Evolutionary conservation across 176 grass and related monocot species (phyloP), one percentile per base, ranked within the genome.

Genomic region (Themeda triandra): DNA sequence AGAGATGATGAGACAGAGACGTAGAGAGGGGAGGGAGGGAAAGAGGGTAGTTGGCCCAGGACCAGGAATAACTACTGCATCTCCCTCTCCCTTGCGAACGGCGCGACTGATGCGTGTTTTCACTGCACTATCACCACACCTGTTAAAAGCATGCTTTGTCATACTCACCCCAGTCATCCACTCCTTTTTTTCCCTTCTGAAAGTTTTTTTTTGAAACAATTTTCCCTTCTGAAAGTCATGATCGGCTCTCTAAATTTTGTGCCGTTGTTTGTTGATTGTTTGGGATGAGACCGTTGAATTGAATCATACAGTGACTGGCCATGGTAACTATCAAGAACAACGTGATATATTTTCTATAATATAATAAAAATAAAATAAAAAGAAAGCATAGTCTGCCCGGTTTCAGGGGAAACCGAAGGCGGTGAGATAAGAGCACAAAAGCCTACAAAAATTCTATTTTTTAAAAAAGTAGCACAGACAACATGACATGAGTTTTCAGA

Each of bases 391-490:
- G 28, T 2, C 18, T 69, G 73, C 64, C 41, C 17, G 49, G 63
- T 82, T 87, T 87, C 40, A 44, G 40, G 64, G 75, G 23, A 39
- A 48, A 63, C 65, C 54, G 5, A 62, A 77, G n/a, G 40, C 73
- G 69, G 69, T 42, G 31, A 66, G 45, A 54, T 41, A n/a, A 40
- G 12, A 51, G 54, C 74, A 71, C 76, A 80, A 39, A 45, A 69
- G 7, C 28, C 15, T 56, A 56, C 51, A 23, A 56, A n/a, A 56
- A n/a, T 21, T n/a, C 4, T 17, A 35, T 36, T 23, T 18, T 69
- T 42, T 30, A 12, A 62, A 40, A n/a, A 23, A 56, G 67, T 44
- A 36, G 68, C 69, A 84, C 23, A 17, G 6, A 59, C 48, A 69
- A 17, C n/a, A 11, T 15, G 42, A 11, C 37, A 49, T 37, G 17